Evolutionary conservation across 306 rosid species (phyloP).

Genomic region (Citrullus mucosospermus): DNA sequence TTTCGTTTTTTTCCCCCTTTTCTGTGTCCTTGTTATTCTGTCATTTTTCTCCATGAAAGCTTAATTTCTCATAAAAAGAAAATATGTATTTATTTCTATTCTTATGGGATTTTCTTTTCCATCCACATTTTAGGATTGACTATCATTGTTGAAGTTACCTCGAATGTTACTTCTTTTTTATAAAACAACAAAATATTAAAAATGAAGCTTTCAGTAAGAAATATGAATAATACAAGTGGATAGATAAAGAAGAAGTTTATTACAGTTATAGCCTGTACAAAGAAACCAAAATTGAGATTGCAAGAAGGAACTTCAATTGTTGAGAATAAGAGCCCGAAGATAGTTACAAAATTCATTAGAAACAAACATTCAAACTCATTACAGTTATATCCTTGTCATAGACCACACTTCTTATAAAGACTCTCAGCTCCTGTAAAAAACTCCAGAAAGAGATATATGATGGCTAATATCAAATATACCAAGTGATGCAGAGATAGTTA

Average conservation of each 20-base stretch:
- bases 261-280: background rate
- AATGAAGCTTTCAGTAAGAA: background rate
- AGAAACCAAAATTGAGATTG: background rate
- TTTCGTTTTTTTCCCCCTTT: too few relatives aligned
- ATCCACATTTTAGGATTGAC: background rate
- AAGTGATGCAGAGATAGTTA: background rate
- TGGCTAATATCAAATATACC: background rate
- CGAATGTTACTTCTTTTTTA: background rate
- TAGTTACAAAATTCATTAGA: background rate
- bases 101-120: background rate
- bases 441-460: background rate
- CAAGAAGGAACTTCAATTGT: background rate
- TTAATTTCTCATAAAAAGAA: too few relatives aligned
- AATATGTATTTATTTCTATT: background rate
- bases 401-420: background rate
- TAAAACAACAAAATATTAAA: too few relatives aligned
- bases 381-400: too few relatives aligned
- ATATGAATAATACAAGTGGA: background rate
- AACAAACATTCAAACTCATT: background rate
- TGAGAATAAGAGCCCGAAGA: background rate
- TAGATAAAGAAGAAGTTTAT: too few relatives aligned
- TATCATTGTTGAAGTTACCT: background rate
- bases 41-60: too few relatives aligned
- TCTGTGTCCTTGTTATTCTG: too few relatives aligned
- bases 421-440: background rate